phyloP scores from a whole-genome alignment of 192 early-diverging fungal species.

The Borealophlyctis nickersoniae region DNA sequence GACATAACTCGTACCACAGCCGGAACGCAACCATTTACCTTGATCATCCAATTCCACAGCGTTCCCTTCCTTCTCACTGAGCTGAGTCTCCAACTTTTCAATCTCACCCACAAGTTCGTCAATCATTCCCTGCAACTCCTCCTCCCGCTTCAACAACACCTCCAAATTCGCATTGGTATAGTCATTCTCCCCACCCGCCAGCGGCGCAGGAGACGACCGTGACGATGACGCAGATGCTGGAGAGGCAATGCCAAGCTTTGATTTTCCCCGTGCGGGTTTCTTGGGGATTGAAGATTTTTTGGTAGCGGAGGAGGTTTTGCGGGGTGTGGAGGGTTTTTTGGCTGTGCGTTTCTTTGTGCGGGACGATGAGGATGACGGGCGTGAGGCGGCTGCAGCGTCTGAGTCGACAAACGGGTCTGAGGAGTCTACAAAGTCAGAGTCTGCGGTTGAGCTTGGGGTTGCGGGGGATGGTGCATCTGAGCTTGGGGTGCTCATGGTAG shows the following conservation, averaged over 20 bases:
- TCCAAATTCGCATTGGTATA: not conserved
- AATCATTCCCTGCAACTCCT: slow-evolving; percentile 53
- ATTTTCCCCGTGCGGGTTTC: not conserved
- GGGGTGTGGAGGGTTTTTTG: not conserved
- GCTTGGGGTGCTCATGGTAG: too few species aligned
- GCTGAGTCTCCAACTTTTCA: slow-evolving; percentile 48
- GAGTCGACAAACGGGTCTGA: too few species aligned
- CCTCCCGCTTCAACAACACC: slow-evolving; percentile 50
- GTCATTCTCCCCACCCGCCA: too few species aligned
- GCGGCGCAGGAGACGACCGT: too few species aligned
- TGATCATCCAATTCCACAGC: slow-evolving; percentile 15
- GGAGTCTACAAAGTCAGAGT: not conserved
- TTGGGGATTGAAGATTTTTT: not conserved
- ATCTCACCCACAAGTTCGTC: slow-evolving; percentile 54
- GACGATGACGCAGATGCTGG: too few species aligned
- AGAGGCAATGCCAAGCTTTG: too few species aligned
- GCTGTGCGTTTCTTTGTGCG: not conserved
- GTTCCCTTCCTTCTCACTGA: slow-evolving; percentile 4
- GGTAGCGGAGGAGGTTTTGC: not conserved
- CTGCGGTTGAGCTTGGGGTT: not conserved
- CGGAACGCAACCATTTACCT: not conserved
- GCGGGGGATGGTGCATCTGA: too few species aligned
- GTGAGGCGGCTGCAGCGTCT: too few species aligned
- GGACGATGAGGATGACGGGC: not conserved
- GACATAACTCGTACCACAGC: too few species aligned